Evolutionary conservation across 2,329 filamentous ascomycete species (phyloP).

Genomic region (Trichoderma sp.): DNA sequence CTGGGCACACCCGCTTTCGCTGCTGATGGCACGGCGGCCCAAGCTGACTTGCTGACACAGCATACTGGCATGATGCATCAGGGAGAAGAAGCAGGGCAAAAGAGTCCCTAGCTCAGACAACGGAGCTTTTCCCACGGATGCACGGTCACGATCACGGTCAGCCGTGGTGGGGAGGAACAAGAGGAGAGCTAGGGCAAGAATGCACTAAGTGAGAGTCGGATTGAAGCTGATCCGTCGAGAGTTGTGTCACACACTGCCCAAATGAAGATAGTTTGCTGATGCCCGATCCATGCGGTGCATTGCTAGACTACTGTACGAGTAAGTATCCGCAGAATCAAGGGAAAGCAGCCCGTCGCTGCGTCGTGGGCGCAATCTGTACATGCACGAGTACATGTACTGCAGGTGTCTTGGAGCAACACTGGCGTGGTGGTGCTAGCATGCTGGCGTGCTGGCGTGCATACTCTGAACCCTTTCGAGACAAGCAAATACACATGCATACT

Average conservation of each 20-base stretch:
- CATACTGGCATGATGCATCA: not conserved
- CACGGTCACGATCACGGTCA: slow-evolving; percentile 7
- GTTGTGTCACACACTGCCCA: not conserved
- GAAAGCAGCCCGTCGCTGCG: not conserved
- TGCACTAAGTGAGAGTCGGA: slow-evolving; percentile 1
- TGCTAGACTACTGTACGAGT: not conserved
- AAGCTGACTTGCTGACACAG: slow-evolving; percentile 16
- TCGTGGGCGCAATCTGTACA: not conserved
- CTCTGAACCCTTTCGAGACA: not conserved
- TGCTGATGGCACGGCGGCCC: not conserved
- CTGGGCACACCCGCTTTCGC: not conserved
- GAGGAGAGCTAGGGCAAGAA: not conserved
- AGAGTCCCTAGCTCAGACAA: not conserved
- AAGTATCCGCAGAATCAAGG: not conserved
- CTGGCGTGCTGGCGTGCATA: not conserved
- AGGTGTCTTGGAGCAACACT: not conserved
- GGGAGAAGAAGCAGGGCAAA: not conserved
- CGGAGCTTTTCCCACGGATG: not conserved
- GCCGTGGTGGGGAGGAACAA: slow-evolving; percentile 4
- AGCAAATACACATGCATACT: not conserved
- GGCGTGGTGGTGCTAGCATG: not conserved
- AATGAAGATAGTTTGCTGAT: not conserved
- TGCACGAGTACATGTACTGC: not conserved
- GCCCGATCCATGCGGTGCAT: slow-evolving; percentile 6
- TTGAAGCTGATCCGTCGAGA: slow-evolving; percentile 3